phyloP scores from a whole-genome alignment of 2,329 filamentous ascomycete genomes.

The Talaromyces sp. region DNA sequence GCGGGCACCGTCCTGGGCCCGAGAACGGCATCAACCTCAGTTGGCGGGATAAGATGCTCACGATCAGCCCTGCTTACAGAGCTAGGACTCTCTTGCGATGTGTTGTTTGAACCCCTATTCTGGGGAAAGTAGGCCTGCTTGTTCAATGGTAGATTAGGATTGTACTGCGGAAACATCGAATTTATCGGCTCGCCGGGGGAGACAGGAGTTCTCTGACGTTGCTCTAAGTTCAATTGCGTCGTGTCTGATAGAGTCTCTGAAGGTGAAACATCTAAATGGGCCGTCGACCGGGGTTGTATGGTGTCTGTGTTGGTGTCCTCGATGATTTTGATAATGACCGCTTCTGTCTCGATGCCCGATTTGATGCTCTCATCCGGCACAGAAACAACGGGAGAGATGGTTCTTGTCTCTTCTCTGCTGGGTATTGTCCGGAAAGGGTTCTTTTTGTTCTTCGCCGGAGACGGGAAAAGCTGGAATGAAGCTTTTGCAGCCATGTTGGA shows the following conservation, averaged over 20 bases:
- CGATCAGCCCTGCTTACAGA: conserved; percentile 26
- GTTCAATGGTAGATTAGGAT: conserved; percentile 35
- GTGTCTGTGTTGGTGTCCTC: conserved; percentile 23
- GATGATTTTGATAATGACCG: conserved; percentile 38
- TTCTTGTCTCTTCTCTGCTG: conserved; percentile 24
- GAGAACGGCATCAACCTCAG: conserved; percentile 35
- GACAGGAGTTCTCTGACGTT: conserved; percentile 20
- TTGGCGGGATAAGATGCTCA: conserved; percentile 16
- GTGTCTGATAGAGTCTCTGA: not conserved
- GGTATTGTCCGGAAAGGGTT: conserved; percentile 34
- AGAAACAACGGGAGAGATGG: conserved; percentile 24
- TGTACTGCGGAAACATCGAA: conserved; percentile 46
- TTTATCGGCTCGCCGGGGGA: conserved; percentile 39
- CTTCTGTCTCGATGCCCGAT: conserved; percentile 30
- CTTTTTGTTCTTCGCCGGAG: conserved; percentile 32
- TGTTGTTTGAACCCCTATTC: conserved; percentile 19
- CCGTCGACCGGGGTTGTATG: conserved; percentile 6
- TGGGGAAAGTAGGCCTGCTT: conserved; percentile 38
- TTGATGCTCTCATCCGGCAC: conserved; percentile 32
- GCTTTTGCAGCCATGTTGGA: conserved; percentile 25
- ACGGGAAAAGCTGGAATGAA: conserved; percentile 42
- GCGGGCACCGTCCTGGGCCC: conserved; percentile 43
- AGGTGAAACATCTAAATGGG: not conserved
- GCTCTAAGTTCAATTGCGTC: not conserved
- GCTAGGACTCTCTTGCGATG: conserved; percentile 19